Percentiles rank a stretch among this genome's conserved stretches.
phyloP scores from a whole-genome alignment of 163 green algal genomes.

The Chloroidium sp. region DNA sequence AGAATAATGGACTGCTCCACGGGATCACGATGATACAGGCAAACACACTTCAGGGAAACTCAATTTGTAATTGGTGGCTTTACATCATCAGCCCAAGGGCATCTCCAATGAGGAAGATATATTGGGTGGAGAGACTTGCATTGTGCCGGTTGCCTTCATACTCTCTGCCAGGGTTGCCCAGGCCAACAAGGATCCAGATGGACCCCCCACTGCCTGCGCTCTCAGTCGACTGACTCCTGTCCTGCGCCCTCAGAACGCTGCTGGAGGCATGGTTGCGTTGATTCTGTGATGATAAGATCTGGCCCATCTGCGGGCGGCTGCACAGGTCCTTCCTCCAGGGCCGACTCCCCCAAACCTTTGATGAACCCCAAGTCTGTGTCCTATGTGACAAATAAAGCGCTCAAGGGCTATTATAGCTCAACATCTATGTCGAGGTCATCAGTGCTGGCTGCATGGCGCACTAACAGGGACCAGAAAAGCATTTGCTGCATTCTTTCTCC shows the following conservation, averaged over 20 bases:
- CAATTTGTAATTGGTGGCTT: background rate
- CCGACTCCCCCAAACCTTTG: no score
- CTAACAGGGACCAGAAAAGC: no score
- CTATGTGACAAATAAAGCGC: no score
- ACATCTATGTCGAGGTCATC: no score
- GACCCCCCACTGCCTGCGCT: conserved; percentile 1
- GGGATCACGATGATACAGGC: background rate
- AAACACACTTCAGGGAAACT: background rate
- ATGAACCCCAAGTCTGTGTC: no score
- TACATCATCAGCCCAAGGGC: background rate
- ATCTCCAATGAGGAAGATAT: background rate
- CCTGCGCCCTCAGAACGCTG: background rate
- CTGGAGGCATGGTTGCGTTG: no score
- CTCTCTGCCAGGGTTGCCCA: conserved; percentile 50
- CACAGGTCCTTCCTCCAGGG: no score
- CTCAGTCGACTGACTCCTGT: background rate
- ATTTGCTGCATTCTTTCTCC: no score
- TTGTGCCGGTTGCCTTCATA: conserved; percentile 47
- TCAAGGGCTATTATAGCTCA: no score
- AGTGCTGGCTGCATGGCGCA: no score
- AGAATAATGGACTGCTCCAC: background rate
- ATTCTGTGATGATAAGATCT: background rate
- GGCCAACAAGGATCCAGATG: conserved; percentile 42
- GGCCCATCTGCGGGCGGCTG: background rate
- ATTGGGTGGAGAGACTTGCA: conserved; percentile 11